Evolutionary conservation across 1,284 basidiomycete species (phyloP), one percentile per base, ranked within the genome.

Genomic region (Malassezia yamatoensis): DNA sequence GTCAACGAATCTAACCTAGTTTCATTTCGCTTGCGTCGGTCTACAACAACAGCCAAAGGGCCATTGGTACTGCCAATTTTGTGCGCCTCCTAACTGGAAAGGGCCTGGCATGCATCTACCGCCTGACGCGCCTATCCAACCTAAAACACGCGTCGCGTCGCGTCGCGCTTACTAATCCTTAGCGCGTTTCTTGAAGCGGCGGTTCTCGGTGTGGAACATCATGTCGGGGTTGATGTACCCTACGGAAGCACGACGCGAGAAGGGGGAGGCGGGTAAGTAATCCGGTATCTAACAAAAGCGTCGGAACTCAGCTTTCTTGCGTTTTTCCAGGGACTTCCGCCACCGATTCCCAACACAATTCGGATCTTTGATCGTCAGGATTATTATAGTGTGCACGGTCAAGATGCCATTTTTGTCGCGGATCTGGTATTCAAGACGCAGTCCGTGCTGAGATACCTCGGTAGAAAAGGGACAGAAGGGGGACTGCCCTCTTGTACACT

Each of bases 381-480:
- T 18, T 96, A 84, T 77, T 96, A 88, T 77, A 84, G 85, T 12
- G 85, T 84, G 0, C 90, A 96, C 69, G 91, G 90, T 0, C 77
- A 83, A 5, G 93, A 96, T 74, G 94, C 93, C 1, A 78, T 84
- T 38, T 88, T 85, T 67, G 84, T 96, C 61, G 91, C 91, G 3
- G 81, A 85, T 35, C 80, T 88, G 66, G 85, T 93, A 54, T 75
- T 72, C 66, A 68, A 68, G 59, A 75, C 74, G 0, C 67, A 69
- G 42, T 70, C 68, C 1, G 73, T 74, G 13, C 60, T 75, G 54
- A 70, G 70, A 49, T 62, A 72, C 32, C 66, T 72, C 15, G 70
- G 70, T 36, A 52, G 46, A 24, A 49, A 52, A n/a, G 36, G 53
- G 18, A 43, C 29, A 32, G 51, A 54, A 6, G 61, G 59, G 32